A percentile compares a stretch with the other conserved stretches of the same genome.
Evolutionary conservation across 495 filamentous ascomycete genomes (phyloP).

Genomic region (Trichocladium uniseriatum): DNA sequence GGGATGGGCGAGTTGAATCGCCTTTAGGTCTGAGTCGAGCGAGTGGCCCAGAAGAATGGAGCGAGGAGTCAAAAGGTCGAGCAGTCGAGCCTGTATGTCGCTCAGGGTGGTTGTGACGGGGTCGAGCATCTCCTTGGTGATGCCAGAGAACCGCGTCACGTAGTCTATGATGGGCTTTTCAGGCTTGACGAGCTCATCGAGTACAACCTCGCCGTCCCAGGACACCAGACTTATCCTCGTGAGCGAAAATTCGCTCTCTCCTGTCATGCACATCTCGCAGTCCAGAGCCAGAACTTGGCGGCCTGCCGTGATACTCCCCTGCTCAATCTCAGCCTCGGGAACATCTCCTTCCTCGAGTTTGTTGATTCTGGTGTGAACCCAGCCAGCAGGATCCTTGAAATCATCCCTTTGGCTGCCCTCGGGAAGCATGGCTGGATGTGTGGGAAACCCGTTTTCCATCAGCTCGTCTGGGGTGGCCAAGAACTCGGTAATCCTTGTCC

Average conservation of each 20-base stretch:
- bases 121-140: constrained; percentile 72
- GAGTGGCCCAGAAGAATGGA: constrained; percentile 87
- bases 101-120: constrained; percentile 70
- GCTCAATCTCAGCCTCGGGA: constrained; percentile 59
- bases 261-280: constrained; percentile 93
- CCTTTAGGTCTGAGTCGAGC: constrained; percentile 78
- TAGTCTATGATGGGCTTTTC: constrained; percentile 78
- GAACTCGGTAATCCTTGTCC: constrained; percentile 70
- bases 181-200: constrained; percentile 91
- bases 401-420: constrained; percentile 38
- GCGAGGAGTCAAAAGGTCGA: constrained; percentile 60
- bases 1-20: constrained; percentile 77
- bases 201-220: constrained; percentile 74
- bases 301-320: constrained; percentile 75
- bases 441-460: constrained; percentile 66
- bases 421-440: constrained; percentile 61
- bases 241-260: constrained; percentile 62
- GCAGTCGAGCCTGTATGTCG: constrained; percentile 73
- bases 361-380: constrained; percentile 70
- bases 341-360: constrained; percentile 55
- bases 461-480: constrained; percentile 62
- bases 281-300: constrained; percentile 76
- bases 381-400: constrained; percentile 53
- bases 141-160: constrained; percentile 80
- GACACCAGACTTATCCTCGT: constrained; percentile 76